Percentiles rank a stretch among this genome's conserved stretches.
phyloP scores from a whole-genome alignment of 2,329 filamentous ascomycete species.

The Magnaporthiopsis rhizophila region DNA sequence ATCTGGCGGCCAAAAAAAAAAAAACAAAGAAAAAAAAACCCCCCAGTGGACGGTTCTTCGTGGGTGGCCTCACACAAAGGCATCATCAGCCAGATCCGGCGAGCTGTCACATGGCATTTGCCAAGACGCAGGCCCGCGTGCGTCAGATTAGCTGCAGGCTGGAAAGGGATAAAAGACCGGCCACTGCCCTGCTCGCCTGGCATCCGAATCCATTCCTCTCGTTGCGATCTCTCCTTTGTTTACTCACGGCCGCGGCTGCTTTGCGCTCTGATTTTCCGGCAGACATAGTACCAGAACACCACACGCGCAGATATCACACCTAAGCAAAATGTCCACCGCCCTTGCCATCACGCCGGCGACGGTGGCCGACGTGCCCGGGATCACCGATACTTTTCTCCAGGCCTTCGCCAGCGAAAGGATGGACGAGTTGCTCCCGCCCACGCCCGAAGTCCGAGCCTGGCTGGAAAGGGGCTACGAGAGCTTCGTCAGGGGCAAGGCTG shows the following conservation, averaged over 20 bases:
- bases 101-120: too few relatives aligned
- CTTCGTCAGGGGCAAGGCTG: not conserved
- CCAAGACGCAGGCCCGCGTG: too few relatives aligned
- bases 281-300: too few relatives aligned
- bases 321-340: not conserved
- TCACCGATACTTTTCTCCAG: not conserved
- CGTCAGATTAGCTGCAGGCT: too few relatives aligned
- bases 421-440: not conserved
- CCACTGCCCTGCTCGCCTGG: too few relatives aligned
- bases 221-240: not conserved
- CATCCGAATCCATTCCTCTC: too few relatives aligned
- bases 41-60: not conserved
- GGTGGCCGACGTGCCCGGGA: constrained; percentile 1
- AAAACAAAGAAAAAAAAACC: too few relatives aligned
- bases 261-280: not conserved
- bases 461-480: not conserved
- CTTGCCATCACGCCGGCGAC: not conserved
- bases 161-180: too few relatives aligned
- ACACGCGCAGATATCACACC: not conserved
- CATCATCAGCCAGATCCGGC: too few relatives aligned
- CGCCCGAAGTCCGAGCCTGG: not conserved
- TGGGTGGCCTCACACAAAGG: not conserved
- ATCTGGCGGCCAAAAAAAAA: not conserved
- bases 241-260: not conserved
- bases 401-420: not conserved